Conservation (phyloP, 1,284 basidiomycete species). For the Ceraceosorus guamensis region DNA sequence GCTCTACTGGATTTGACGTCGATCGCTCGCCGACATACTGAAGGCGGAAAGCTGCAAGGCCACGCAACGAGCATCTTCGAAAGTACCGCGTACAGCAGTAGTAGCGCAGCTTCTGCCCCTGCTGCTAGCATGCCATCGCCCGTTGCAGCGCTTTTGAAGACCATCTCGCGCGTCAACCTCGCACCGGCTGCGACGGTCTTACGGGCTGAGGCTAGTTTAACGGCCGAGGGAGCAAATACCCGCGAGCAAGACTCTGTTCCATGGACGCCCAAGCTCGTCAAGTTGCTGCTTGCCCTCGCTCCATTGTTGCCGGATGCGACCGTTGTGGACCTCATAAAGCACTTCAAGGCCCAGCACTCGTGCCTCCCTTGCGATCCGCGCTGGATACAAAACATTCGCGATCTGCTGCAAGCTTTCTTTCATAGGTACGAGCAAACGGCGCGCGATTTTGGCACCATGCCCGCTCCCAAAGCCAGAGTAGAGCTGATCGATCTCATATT, state of each 20-base stretch:
- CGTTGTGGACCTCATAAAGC: constrained; percentile 32
- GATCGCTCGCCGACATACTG: constrained; percentile 36
- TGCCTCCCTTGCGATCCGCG: constrained; percentile 39
- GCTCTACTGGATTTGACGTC: constrained; percentile 32
- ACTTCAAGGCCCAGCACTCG: constrained; percentile 34
- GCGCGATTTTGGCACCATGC: background rate
- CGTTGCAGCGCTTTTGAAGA: background rate
- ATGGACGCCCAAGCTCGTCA: constrained; percentile 33
- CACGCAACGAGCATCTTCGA: background rate
- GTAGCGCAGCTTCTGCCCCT: too few relatives aligned
- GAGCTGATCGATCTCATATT: constrained; percentile 35
- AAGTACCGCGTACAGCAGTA: background rate
- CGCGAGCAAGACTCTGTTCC: constrained; percentile 13
- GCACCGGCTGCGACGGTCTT: too few relatives aligned
- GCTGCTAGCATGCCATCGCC: too few relatives aligned
- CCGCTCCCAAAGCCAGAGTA: constrained; percentile 18
- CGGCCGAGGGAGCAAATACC: background rate
- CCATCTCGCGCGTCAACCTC: background rate
- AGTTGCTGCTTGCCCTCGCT: constrained; percentile 35
- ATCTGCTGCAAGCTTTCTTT: constrained; percentile 39
- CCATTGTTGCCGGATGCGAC: constrained; percentile 37
- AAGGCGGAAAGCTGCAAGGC: constrained; percentile 21
- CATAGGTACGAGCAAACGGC: constrained; percentile 20
- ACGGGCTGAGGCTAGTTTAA: background rate
- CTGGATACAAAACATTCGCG: constrained; percentile 39